A percentile compares a stretch with the other conserved stretches of the same genome.
Conservation (phyloP, 345 rosid genomes). For the Euphorbia peplus region DNA sequence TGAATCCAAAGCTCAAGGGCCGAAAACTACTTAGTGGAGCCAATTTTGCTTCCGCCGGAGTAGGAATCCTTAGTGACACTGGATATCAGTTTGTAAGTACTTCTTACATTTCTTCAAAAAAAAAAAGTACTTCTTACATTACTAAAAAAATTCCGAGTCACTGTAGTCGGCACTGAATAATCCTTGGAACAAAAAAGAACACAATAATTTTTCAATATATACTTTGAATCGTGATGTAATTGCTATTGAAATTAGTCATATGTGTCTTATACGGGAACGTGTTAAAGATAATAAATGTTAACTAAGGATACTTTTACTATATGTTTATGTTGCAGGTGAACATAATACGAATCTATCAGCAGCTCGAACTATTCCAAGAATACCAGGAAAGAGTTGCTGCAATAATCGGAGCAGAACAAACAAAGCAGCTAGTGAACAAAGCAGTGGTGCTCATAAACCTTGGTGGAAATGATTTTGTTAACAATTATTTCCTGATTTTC, state of each 20-base stretch:
- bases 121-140: too few relatives aligned
- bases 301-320: too few relatives aligned
- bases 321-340: constrained; percentile 19
- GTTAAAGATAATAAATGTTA: too few relatives aligned
- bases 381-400: constrained; percentile 14
- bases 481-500: constrained; percentile 21
- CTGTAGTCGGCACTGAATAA: too few relatives aligned
- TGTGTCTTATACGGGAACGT: too few relatives aligned
- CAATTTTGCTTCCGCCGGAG: constrained; percentile 29
- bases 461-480: constrained; percentile 29
- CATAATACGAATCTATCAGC: constrained; percentile 15
- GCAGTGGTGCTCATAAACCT: constrained; percentile 20
- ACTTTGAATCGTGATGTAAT: too few relatives aligned
- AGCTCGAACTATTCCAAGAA: constrained; percentile 10
- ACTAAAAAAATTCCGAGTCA: too few relatives aligned
- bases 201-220: too few relatives aligned
- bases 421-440: constrained; percentile 10
- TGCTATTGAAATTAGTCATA: too few relatives aligned
- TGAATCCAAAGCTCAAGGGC: constrained; percentile 19
- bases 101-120: too few relatives aligned
- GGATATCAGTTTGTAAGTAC: constrained; percentile 28
- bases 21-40: constrained; percentile 24
- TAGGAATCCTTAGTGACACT: constrained; percentile 25
- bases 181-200: too few relatives aligned
- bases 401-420: constrained; percentile 4